Base-by-base conservation (phyloP, 2,329 filamentous ascomycete genomes). In the Colletotrichum sidae region DNA sequence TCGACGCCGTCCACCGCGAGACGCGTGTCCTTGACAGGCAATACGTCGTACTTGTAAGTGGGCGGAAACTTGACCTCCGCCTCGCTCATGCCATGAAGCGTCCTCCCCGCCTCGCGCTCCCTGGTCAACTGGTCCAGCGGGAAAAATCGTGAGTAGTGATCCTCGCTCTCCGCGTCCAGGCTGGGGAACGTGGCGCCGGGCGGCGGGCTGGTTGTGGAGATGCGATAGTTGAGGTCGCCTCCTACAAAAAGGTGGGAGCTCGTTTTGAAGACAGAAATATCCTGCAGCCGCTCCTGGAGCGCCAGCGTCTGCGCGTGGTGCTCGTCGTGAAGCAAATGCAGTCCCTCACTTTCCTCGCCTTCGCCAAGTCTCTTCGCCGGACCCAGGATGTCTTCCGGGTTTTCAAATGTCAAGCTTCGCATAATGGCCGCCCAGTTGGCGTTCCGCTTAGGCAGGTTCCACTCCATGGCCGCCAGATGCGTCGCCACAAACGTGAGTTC, bases 141-240 rank as follows among this genome's bases (percentile, higher is more conserved):
- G 44, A 97, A 83, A 64, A 96, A 89, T 17, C 84, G 81, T 1
- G 84, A 82, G 73, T 87, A 94, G 77, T 95, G 88, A 47, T 86
- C 78, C 34, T 80, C 76, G 7, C 87, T 86, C 25, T 85, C 83
- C 63, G 72, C 85, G 75, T 78, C 85, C 72, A 73, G 84, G 81
- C 76, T 90, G 77, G 71, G 96, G 86, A 85, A 93, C 54, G 72
- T 82, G 55, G 92, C 89, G 2, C 83, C 78, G 0, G 85, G 80
- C 0, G 83, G 80, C 0, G 94, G 94, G 0, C 85, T 81, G 1
- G 83, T 84, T 67, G 89, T 85, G 8, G 90, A 88, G 15, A 95
- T 96, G 70, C 96, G 91, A 79, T 99, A 99, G 82, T 99, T 99
- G 66, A 99, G 85, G 76, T 99, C 96, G 33, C 96, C 96, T 0